These are phyloP conservation scores for Chlorokybus atmophyticus DNA, from an alignment of 139 green algal genomes.

Conservation along the genomic window DNA sequence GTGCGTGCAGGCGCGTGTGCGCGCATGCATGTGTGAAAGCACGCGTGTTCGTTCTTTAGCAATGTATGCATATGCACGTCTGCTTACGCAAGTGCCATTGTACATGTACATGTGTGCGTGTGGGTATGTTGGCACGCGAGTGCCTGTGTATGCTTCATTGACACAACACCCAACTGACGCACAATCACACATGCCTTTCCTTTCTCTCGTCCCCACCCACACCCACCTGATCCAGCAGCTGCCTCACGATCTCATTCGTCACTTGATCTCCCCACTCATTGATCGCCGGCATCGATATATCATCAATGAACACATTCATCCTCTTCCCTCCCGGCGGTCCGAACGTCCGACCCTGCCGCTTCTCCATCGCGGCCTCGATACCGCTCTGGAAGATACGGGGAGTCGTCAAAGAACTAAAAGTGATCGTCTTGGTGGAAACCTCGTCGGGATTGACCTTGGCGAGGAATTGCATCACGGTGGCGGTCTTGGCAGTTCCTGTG, in stretches of 20 bases:
- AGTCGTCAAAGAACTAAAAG: conserved; percentile 80
- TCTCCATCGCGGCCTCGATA: conserved; percentile 73
- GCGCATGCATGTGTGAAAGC: too few species aligned
- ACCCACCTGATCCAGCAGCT: conserved; percentile 90
- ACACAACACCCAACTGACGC: too few species aligned
- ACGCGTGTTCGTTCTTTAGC: too few species aligned
- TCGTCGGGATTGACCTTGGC: conserved; percentile 51
- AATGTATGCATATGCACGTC: too few species aligned
- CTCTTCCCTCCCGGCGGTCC: conserved; percentile 71
- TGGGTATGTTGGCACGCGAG: too few species aligned
- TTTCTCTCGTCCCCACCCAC: too few species aligned
- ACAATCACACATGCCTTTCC: too few species aligned
- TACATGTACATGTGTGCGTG: too few species aligned
- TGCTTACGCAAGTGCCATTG: too few species aligned
- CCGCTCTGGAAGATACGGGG: conserved; percentile 76
- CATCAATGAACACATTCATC: conserved; percentile 83
- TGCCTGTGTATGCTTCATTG: too few species aligned
- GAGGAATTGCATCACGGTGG: conserved; percentile 72
- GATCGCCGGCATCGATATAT: conserved; percentile 80
- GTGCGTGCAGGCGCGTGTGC: too few species aligned
- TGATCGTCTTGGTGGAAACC: conserved; percentile 66
- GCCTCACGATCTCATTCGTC: conserved; percentile 88
- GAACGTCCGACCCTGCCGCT: conserved; percentile 83
- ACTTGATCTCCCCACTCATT: conserved; percentile 95
- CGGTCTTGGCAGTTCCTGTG: conserved; percentile 78